phyloP scores from a whole-genome alignment of 1,284 basidiomycete species.

The Pascua sp. region DNA sequence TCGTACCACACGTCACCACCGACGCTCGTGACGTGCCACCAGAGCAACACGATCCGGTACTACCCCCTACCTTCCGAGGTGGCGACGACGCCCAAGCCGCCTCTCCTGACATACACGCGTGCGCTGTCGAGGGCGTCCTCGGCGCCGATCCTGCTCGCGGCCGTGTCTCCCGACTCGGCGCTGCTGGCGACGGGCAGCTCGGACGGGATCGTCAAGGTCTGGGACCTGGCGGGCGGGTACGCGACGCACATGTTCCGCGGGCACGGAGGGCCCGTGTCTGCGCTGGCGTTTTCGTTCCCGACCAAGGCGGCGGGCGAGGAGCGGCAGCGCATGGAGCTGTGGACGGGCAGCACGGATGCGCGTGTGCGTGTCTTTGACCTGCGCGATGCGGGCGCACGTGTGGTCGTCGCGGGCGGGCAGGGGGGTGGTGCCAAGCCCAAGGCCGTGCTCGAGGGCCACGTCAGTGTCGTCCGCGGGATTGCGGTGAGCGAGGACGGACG shows the following conservation, averaged over 20 bases:
- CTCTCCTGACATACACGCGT: slow-evolving; percentile 58
- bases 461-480: slow-evolving; percentile 81
- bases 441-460: slow-evolving; percentile 81
- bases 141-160: slow-evolving; percentile 86
- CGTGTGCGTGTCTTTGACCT: slow-evolving; percentile 87
- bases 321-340: slow-evolving; percentile 64
- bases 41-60: slow-evolving; percentile 53
- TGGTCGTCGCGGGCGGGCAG: slow-evolving; percentile 40
- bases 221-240: slow-evolving; percentile 83
- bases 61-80: slow-evolving; percentile 49
- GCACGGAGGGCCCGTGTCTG: slow-evolving; percentile 91
- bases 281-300: slow-evolving; percentile 75
- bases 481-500: slow-evolving; percentile 78
- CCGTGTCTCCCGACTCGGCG: slow-evolving; percentile 77
- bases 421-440: slow-evolving; percentile 62
- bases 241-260: slow-evolving; percentile 94
- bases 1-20: slow-evolving; percentile 47
- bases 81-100: slow-evolving; percentile 23
- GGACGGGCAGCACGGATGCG: slow-evolving; percentile 85
- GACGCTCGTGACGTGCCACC: slow-evolving; percentile 53
- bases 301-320: slow-evolving; percentile 33
- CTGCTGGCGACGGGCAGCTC: slow-evolving; percentile 92
- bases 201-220: slow-evolving; percentile 95
- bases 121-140: slow-evolving; percentile 80
- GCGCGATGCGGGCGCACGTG: slow-evolving; percentile 58